Base-by-base conservation (phyloP, 83 land plant genomes). In the Isoetes engelmannii region DNA sequence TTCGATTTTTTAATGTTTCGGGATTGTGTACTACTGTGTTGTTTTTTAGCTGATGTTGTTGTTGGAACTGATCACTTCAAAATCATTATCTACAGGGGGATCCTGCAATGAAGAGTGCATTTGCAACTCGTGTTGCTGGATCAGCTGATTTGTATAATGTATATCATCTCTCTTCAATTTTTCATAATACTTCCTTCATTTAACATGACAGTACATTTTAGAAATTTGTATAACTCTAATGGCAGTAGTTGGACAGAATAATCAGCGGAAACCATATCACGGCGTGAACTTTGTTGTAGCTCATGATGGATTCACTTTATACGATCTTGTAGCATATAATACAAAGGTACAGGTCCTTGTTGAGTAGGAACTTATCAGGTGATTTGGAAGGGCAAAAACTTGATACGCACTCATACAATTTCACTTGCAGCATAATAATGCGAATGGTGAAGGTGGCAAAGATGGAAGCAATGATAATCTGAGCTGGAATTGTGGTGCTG, bases 401-500 rank as follows among this genome's bases (percentile, higher is more conserved):
- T 51, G 55, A 15, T 3, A 51, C 13, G 13, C 17, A 51, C 13
- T 17, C 17, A n/a, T 12, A 51, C 17, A 51, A 51, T 51, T 51
- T 28, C 37, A 28, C 37, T 28, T 28, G 20, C 70, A 90, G 96
- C 96, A 94, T 65, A 94, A 94, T 83, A 82, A 82, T 19, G 85
- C 86, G 18, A 94, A 94, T 79, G 98, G 98, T 66, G 98, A 94
- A 72, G 80, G 81, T 37, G 98, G 98, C 10, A 80, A 75, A 58
- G 98, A 94, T 76, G 98, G 98, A 64, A 20, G 87, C 76, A 94
- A 94, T 75, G 98, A 94, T 69, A 94, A 94, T 68, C 77, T 76
- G 50, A 86, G 97, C 68, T 94, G 96, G 96, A 94, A 94, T 64
- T 94, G 98, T 83, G 98, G 98, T 41, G 67, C 58, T 69, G 98